phyloP scores from a whole-genome alignment of 495 filamentous ascomycete genomes.

The Trichoderma gamsii region DNA sequence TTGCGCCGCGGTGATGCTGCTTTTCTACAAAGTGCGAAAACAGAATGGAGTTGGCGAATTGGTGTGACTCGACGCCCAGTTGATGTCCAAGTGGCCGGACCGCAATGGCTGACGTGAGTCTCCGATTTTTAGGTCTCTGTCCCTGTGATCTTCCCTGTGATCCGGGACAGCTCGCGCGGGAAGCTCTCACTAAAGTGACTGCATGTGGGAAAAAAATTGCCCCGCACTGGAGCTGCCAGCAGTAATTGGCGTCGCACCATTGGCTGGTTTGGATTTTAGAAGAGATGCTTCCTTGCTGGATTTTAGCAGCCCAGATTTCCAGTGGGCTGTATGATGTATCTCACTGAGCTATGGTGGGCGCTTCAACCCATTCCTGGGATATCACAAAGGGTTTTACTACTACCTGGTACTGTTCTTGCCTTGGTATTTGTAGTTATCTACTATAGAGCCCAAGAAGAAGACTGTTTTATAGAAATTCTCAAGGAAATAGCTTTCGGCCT shows the following conservation, averaged over 20 bases:
- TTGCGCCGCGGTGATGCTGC: neutral
- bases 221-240: neutral
- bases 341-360: neutral
- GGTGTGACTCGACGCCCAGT: neutral
- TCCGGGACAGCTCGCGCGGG: neutral
- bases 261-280: neutral
- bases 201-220: neutral
- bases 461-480: no score
- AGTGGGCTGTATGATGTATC: neutral
- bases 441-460: no score
- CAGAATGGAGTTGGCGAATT: neutral
- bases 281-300: neutral
- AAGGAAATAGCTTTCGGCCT: neutral
- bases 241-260: neutral
- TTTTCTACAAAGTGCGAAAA: neutral
- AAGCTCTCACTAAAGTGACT: neutral
- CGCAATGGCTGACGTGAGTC: slow-evolving; percentile 12
- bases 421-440: no score
- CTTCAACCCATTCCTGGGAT: no score
- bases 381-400: no score
- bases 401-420: no score
- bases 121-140: slow-evolving; percentile 8
- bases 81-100: neutral
- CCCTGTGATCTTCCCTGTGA: slow-evolving; percentile 14
- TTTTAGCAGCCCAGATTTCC: neutral